Evolutionary conservation across 2,329 filamentous ascomycete genomes (phyloP).

Genomic region (Diaporthe vaccinii): DNA sequence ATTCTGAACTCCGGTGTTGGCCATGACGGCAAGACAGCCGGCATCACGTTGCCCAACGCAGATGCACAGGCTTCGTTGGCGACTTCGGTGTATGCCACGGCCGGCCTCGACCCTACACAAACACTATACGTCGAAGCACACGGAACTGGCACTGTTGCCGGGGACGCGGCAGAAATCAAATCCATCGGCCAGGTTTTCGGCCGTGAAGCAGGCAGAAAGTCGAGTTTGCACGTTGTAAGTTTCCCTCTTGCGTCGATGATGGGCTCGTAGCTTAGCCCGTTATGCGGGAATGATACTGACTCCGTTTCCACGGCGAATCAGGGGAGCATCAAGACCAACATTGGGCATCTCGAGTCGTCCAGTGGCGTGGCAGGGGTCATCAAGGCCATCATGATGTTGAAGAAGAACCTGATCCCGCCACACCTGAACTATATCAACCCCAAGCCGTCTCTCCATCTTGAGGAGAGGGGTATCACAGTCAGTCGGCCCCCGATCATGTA

Average conservation of each 20-base stretch:
- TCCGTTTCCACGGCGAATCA: neutral
- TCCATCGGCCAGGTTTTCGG: constrained; percentile 28
- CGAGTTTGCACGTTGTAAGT: constrained; percentile 20
- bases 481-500: neutral
- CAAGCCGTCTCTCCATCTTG: constrained; percentile 38
- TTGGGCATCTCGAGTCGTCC: constrained; percentile 44
- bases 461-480: constrained; percentile 15
- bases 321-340: constrained; percentile 44
- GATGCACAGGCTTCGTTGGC: constrained; percentile 56
- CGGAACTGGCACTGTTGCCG: constrained; percentile 48
- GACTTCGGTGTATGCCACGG: constrained; percentile 52
- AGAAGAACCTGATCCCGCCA: constrained; percentile 52
- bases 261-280: too few relatives aligned
- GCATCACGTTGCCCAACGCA: constrained; percentile 62
- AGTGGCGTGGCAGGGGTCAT: constrained; percentile 57
- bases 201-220: neutral
- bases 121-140: constrained; percentile 55
- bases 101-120: constrained; percentile 51
- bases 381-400: constrained; percentile 52
- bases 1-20: constrained; percentile 58
- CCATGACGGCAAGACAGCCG: constrained; percentile 59
- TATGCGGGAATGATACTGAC: too few relatives aligned
- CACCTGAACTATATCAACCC: constrained; percentile 51
- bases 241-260: too few relatives aligned
- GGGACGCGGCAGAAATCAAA: constrained; percentile 21